Evolutionary conservation across 2,329 filamentous ascomycete species (phyloP), one percentile per base, ranked within the genome.

Genomic region (Sarocladium kiliense): DNA sequence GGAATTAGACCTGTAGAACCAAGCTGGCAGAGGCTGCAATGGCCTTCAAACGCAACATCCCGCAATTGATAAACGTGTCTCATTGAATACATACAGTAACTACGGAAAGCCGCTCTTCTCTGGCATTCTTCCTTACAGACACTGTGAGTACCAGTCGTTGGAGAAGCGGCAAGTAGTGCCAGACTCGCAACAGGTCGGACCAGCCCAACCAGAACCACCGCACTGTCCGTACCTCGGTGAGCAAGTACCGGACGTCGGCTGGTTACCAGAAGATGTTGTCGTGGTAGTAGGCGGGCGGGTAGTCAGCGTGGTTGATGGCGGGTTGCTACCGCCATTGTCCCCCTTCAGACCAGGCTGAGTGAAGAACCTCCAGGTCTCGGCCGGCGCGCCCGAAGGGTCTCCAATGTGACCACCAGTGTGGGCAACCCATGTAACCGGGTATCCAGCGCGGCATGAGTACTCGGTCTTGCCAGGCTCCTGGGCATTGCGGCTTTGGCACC

Each of bases 391-490:
- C 47, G 12, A 47, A 5, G 64, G 61, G 37, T 62, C 62, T 10
- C 44, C 50, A n/a, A 63, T 56, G 47, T 67, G 65, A 36, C 60
- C 65, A 21, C 62, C 65, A 45, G 58, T 56, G 59, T 62, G 61
- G 1, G 54, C 65, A n/a, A 68, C 63, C 67, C 67, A 69, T 10
- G 60, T 62, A 25, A 68, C 61, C 14, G 66, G 66, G 36, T 60
- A 64, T 11, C 59, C 60, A 18, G 54, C 54, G 3, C 58, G 56
- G 59, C 66, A 68, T 5, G 51, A 47, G 57, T 69, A 67, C 37
- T 63, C 61, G 5, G 65, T 66, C 53, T 64, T 41, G 2, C 14
- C 23, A 3, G 63, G 63, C 53, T 65, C 61, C 18, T 58, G 57
- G 25, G 63, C 61, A 14, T 56, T 60, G 58, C 62, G 58, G 53